These are phyloP conservation scores for Ceratocystis destructans DNA, from an alignment of 2,329 filamentous ascomycete genomes.

Conservation along the genomic window DNA sequence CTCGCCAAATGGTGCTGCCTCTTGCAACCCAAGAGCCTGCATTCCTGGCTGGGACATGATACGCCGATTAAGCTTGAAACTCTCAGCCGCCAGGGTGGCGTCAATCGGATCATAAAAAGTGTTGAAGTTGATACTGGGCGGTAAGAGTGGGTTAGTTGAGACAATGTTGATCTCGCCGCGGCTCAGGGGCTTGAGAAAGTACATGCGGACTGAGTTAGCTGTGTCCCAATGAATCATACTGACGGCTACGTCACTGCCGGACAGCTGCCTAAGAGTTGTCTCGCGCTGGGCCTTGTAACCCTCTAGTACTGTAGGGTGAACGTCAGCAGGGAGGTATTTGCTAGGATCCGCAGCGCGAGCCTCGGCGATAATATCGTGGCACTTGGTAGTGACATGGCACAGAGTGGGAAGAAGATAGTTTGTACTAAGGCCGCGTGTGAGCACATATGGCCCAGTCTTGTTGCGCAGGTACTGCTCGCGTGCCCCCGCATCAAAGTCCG, in stretches of 20 bases:
- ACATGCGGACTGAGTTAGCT: slow-evolving; percentile 24
- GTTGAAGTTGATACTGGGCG: slow-evolving; percentile 29
- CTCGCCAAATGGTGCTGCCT: slow-evolving; percentile 24
- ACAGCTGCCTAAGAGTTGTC: slow-evolving; percentile 25
- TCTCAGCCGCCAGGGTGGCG: slow-evolving; percentile 24
- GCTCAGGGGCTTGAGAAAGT: slow-evolving; percentile 29
- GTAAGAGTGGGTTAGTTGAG: slow-evolving; percentile 25
- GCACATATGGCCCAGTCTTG: slow-evolving; percentile 25
- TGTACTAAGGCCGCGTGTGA: slow-evolving; percentile 23
- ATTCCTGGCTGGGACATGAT: slow-evolving; percentile 26
- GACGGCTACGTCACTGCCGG: slow-evolving; percentile 23
- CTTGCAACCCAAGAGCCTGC: slow-evolving; percentile 23
- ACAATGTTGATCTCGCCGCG: slow-evolving; percentile 30
- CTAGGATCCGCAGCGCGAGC: slow-evolving; percentile 26
- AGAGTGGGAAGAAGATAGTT: slow-evolving; percentile 27
- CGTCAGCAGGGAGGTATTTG: slow-evolving; percentile 25
- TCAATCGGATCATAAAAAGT: slow-evolving; percentile 30
- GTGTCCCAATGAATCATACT: slow-evolving; percentile 27
- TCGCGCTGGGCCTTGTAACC: slow-evolving; percentile 29
- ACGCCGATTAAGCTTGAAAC: slow-evolving; percentile 27
- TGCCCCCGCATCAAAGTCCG: slow-evolving; percentile 26
- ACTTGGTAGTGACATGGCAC: slow-evolving; percentile 25
- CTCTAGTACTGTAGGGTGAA: slow-evolving; percentile 27
- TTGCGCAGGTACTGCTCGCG: slow-evolving; percentile 25
- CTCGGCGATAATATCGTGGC: slow-evolving; percentile 22